phyloP scores from a whole-genome alignment of 768 basidiomycete species.

The Mycena venus region DNA sequence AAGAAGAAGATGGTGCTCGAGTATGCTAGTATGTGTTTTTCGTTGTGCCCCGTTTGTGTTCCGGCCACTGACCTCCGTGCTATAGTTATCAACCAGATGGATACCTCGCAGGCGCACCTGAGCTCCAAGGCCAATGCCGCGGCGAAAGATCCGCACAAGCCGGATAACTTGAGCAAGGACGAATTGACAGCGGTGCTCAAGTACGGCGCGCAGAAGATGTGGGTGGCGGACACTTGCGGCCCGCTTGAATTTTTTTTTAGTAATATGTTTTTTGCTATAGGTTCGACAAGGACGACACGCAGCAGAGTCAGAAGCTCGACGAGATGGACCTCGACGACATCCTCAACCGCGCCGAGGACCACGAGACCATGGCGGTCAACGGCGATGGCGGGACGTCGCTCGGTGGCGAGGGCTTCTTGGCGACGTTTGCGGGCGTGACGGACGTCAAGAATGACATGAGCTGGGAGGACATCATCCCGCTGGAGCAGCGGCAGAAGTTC shows the following conservation, averaged over 20 bases:
- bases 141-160: constrained; percentile 77
- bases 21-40: constrained; percentile 89
- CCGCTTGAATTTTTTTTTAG: background rate
- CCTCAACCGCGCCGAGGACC: constrained; percentile 95
- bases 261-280: constrained; percentile 51
- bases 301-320: constrained; percentile 95
- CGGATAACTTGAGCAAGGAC: constrained; percentile 92
- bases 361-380: constrained; percentile 89
- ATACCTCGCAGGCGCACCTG: constrained; percentile 97
- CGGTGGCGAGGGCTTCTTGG: constrained; percentile 97
- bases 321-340: constrained; percentile 99
- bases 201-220: constrained; percentile 99
- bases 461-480: constrained; percentile 99
- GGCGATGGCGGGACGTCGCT: constrained; percentile 92
- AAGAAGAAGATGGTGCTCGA: constrained; percentile 99
- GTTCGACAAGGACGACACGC: constrained; percentile 97
- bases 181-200: constrained; percentile 98
- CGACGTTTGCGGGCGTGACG: constrained; percentile 94
- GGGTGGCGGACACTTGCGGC: constrained; percentile 37
- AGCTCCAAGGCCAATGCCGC: constrained; percentile 78
- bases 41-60: background rate
- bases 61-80: constrained; percentile 28
- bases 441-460: constrained; percentile 99
- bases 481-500: constrained; percentile 88
- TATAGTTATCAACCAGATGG: constrained; percentile 99